Evolutionary conservation across 306 rosid genomes (phyloP), one percentile per base, ranked within the genome.

Genomic region (Elaeagnus macrophylla): DNA sequence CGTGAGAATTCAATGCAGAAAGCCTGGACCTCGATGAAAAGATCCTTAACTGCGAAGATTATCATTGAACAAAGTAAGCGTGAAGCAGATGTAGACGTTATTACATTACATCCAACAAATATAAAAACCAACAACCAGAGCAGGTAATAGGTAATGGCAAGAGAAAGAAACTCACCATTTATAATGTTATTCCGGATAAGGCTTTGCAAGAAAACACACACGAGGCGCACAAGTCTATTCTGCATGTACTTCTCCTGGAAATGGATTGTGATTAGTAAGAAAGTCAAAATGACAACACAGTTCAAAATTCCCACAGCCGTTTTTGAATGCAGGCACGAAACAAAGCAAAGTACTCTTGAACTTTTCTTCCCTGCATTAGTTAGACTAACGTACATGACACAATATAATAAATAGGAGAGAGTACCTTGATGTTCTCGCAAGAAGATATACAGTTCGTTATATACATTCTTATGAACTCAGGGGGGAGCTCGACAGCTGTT

Each of bases 221-320:
- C 97, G 58, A 91, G 97, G 59, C 97, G 77, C 71, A 91, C 97
- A 50, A 86, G 94, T 77, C 97, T 80, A 83, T 91, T 91, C 77
- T 91, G 97, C 97, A 91, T 86, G 85, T 91, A 91, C 73, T 91
- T 91, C 66, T 91, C 97, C 97, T 91, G 39, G 38, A 75, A 35
- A 50, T 17, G 43, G 1, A 48, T 17, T 43, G 42, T n/a, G 7
- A 47, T 54, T 42, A 12, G 5, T 11, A 45, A 12, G 5, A 3
- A 45, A 25, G 32, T 25, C 32, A 25, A 25, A 25, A 25, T 25
- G 32, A 25, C 32, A 25, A 25, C 32, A 25, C 32, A 2, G 4
- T 25, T 5, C 32, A 25, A 1, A 25, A 2, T 1, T 2, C 32
- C 32, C 32, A 20, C 32, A 1, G 32, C 2, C 2, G 32, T 20